Conservation (phyloP, 768 basidiomycete genomes). For the Vararia minispora region DNA sequence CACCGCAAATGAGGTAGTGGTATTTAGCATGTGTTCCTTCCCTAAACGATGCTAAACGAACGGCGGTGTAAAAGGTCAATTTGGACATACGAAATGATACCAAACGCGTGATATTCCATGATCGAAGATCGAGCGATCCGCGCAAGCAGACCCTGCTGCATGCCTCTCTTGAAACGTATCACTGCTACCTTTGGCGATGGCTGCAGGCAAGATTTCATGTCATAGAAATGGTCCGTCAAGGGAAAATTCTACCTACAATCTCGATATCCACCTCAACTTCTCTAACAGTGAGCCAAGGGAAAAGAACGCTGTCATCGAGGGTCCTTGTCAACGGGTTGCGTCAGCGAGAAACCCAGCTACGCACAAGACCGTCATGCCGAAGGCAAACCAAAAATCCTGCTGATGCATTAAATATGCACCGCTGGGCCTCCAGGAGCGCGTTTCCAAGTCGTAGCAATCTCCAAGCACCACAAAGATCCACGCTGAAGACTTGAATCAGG, state of each 20-base stretch:
- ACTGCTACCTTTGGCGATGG: conserved; percentile 73
- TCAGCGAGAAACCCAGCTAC: conserved; percentile 17
- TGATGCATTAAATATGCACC: conserved; percentile 46
- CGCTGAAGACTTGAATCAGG: conserved; percentile 16
- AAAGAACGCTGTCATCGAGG: conserved; percentile 40
- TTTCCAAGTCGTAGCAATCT: conserved; percentile 47
- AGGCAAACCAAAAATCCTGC: conserved; percentile 70
- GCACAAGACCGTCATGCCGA: conserved; percentile 66
- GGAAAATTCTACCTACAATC: conserved; percentile 39
- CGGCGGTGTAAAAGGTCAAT: background rate
- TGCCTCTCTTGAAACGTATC: conserved; percentile 69
- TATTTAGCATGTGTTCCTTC: conserved; percentile 64
- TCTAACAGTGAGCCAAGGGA: conserved; percentile 69
- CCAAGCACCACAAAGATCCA: conserved; percentile 62
- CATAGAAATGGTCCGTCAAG: background rate
- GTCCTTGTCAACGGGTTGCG: too few relatives aligned
- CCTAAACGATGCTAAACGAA: conserved; percentile 23
- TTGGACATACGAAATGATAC: conserved; percentile 53
- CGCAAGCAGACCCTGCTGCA: conserved; percentile 73
- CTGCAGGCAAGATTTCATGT: conserved; percentile 24
- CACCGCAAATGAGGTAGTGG: conserved; percentile 75
- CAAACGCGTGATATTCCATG: conserved; percentile 79
- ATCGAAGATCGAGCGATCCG: conserved; percentile 63
- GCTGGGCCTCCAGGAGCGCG: conserved; percentile 44
- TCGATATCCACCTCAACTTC: conserved; percentile 68